Evolutionary conservation across 2,329 filamentous ascomycete genomes (phyloP).

Genomic region (Cladosporium sp.): DNA sequence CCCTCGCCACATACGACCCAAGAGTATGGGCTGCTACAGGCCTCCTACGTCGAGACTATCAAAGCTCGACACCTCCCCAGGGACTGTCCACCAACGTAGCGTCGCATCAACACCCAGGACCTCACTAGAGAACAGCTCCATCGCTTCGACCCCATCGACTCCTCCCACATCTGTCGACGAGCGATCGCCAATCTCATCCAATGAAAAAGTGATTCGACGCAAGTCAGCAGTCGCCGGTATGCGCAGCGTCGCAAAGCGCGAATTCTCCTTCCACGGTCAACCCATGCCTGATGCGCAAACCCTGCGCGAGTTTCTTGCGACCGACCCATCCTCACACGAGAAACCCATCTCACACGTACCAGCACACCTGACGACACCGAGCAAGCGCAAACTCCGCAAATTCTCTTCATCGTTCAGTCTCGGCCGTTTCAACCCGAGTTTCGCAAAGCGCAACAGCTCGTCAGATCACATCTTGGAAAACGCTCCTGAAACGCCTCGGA

Average conservation of each 20-base stretch:
- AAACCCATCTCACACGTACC: neutral
- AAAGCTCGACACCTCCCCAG: neutral
- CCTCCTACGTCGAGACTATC: neutral
- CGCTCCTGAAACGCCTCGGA: constrained; percentile 8
- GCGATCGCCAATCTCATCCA: constrained; percentile 4
- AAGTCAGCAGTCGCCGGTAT: constrained; percentile 10
- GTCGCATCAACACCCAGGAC: neutral
- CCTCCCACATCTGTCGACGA: constrained; percentile 12
- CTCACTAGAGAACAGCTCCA: constrained; percentile 1
- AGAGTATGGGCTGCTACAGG: neutral
- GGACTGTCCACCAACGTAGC: constrained; percentile 1
- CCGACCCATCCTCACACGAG: neutral
- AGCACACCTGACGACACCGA: neutral
- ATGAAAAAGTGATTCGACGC: neutral
- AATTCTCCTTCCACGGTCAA: neutral
- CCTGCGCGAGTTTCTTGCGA: constrained; percentile 4
- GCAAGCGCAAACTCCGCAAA: constrained; percentile 17
- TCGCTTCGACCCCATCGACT: constrained; percentile 6
- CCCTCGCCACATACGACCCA: neutral
- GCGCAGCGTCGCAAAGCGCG: neutral
- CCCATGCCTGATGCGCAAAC: constrained; percentile 1
- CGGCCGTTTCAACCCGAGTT: constrained; percentile 14
- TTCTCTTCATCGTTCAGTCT: constrained; percentile 22
- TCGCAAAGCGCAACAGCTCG: constrained; percentile 7
- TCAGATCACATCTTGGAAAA: neutral